Base-by-base conservation (phyloP, 306 rosid genomes). In the Echinosophora koreensis region DNA sequence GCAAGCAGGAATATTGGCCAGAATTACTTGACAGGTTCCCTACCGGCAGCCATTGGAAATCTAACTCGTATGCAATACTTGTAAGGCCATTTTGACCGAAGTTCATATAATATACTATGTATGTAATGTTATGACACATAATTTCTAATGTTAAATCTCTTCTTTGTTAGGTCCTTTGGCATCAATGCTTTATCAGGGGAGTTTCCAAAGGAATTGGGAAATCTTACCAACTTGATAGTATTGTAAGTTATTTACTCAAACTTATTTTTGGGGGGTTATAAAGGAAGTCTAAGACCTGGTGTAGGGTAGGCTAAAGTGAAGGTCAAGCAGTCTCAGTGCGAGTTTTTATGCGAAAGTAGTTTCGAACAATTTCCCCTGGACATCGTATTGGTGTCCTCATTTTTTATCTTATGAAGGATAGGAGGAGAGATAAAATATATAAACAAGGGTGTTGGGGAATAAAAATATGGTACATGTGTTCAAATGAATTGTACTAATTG, bases 181-280 rank as follows among this genome's bases (percentile, higher is more conserved):
- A 79, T 80, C 65, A 93, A 93, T 82, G 74, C 87, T 42, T 77
- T 91, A 13, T 91, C 97, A 18, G 92, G 98, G 54, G 84, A 79
- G 84, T 83, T 91, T 73, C 98, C 98, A 1, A 90, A 85, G 82
- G 96, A 88, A 76, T 74, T 93, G 35, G 90, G 93, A 68, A 50
- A 81, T 39, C 97, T 91, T 35, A 83, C 89, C 3, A 71, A 83
- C 15, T 59, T 93, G 66, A 5, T 0, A 39, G 0, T 11, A 57
- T 38, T 93, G 97, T 93, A 86, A 47, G 97, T 80, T 71, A n/a
- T 72, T 4, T 51, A 49, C 17, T 61, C 65, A 6, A 13, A 35
- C 2, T 49, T 13, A 15, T 15, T 7, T 28, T 30, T 32, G 1
- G n/a, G 50, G 15, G 52, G 15, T 50, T n/a, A 50, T 5, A 14